phyloP scores from a whole-genome alignment of 257 asterid genomes.

The Penstemon davidsonii region DNA sequence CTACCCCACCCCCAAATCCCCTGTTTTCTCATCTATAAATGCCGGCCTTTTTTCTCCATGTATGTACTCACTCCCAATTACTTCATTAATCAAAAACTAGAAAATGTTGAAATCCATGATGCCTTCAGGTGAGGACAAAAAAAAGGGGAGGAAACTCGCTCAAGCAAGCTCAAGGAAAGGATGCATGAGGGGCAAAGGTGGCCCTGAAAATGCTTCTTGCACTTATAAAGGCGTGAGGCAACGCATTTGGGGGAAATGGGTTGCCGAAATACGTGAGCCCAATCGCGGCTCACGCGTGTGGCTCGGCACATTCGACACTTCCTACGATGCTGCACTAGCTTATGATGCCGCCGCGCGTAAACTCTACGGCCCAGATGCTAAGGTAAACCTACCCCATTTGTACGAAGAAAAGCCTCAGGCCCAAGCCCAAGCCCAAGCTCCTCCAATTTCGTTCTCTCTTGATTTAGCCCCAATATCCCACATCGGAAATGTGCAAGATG shows the following conservation, averaged over 20 bases:
- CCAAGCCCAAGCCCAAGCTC: no score
- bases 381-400: conserved; percentile 65
- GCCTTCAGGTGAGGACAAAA: conserved; percentile 21
- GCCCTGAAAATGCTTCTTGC: conserved; percentile 79
- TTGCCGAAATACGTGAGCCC: conserved; percentile 87
- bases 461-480: background rate
- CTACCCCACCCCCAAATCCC: background rate
- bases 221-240: conserved; percentile 79
- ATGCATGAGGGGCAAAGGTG: conserved; percentile 89
- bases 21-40: conserved; percentile 27
- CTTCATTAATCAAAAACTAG: background rate
- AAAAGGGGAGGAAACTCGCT: conserved; percentile 24
- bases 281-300: conserved; percentile 73
- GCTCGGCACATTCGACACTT: conserved; percentile 82
- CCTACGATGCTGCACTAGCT: conserved; percentile 73
- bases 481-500: background rate
- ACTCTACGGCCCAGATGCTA: conserved; percentile 62
- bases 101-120: conserved; percentile 27
- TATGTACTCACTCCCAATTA: background rate
- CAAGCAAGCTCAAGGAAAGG: conserved; percentile 74
- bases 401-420: conserved; percentile 16
- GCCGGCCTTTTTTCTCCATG: background rate
- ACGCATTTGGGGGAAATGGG: conserved; percentile 96
- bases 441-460: background rate
- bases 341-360: conserved; percentile 72